Evolutionary conservation across 2,329 filamentous ascomycete genomes (phyloP), one percentile per base, ranked within the genome.

Genomic region (Fusarium lateritium): DNA sequence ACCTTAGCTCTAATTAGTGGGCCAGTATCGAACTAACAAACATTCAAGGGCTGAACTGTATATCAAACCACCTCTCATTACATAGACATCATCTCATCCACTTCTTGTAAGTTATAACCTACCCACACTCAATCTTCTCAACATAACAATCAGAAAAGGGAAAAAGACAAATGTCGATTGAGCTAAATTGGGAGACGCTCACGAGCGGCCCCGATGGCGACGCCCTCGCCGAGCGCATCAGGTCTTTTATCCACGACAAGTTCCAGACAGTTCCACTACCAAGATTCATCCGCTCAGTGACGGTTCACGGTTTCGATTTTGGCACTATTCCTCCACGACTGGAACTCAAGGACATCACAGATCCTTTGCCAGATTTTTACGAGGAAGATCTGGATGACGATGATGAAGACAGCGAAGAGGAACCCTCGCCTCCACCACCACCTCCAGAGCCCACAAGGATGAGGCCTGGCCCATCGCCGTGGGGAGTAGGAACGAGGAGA

Each of bases 301-400:
- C 94, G 56, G 94, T 98, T 40, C 94, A 98, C 78, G 91, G 93
- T 65, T 99, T 99, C 81, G 91, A 95, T 69, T 98, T 99, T 78
- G 96, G 96, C 47, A 89, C 85, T 28, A 89, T 95, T 50, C 86
- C 92, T 39, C 96, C 96, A 3, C 88, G 92, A 72, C 88, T 99
- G 42, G 94, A 97, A 77, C 91, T 99, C 75, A 98, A 98, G 81
- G 96, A 98, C 79, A 94, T 99, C 65, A 97, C 95, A 73, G 94
- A 99, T 78, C 96, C 96, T 3, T 86, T 98, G 61, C 91, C 94
- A 1, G 96, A 99, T 75, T 99, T 99, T 77, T 99, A 99, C 83
- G 96, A 98, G 73, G 90, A 93, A 72, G 89, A 92, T 26, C 83
- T 89, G 38, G 86, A 89, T 14, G 86, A 89, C 14, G 79, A 78